phyloP scores from a whole-genome alignment of 805 yeast genomes.

The Saccharomycopsis capsularis region DNA sequence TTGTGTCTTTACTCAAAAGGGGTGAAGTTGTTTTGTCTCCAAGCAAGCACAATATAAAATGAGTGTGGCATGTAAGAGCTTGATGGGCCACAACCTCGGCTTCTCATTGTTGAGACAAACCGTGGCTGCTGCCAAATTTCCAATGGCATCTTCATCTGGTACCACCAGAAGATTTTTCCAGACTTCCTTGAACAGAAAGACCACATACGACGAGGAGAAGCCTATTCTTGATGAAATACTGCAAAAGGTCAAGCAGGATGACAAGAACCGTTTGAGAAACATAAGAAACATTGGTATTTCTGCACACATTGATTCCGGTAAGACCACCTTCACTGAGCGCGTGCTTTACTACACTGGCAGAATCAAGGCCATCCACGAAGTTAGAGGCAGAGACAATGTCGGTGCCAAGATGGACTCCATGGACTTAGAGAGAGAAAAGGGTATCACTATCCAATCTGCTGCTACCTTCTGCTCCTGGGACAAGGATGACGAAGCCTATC shows the following conservation, averaged over 20 bases:
- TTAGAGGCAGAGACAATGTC: conserved; percentile 92
- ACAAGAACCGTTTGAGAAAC: conserved; percentile 42
- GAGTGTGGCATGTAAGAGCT: too few species aligned
- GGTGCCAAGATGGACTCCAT: conserved; percentile 99
- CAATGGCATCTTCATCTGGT: too few species aligned
- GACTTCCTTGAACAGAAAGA: conserved; percentile 25
- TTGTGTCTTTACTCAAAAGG: too few species aligned
- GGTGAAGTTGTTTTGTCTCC: too few species aligned
- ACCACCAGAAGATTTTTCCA: conserved; percentile 31
- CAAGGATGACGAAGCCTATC: conserved; percentile 59
- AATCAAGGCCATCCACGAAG: conserved; percentile 94
- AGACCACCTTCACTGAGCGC: conserved; percentile 96
- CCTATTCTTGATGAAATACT: conserved; percentile 55
- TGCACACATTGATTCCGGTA: conserved; percentile 97
- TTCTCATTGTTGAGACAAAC: too few species aligned
- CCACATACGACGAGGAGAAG: conserved; percentile 64
- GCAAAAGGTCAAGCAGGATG: conserved; percentile 38
- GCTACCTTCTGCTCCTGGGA: conserved; percentile 98
- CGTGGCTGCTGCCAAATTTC: too few species aligned
- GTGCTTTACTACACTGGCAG: conserved; percentile 95
- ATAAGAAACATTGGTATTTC: conserved; percentile 95
- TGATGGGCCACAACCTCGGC: too few species aligned
- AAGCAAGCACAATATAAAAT: too few species aligned
- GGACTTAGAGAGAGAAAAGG: conserved; percentile 98
- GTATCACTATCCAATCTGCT: conserved; percentile 97